Conservation (phyloP, 2,329 filamentous ascomycete genomes). For the Colletotrichum magnum region DNA sequence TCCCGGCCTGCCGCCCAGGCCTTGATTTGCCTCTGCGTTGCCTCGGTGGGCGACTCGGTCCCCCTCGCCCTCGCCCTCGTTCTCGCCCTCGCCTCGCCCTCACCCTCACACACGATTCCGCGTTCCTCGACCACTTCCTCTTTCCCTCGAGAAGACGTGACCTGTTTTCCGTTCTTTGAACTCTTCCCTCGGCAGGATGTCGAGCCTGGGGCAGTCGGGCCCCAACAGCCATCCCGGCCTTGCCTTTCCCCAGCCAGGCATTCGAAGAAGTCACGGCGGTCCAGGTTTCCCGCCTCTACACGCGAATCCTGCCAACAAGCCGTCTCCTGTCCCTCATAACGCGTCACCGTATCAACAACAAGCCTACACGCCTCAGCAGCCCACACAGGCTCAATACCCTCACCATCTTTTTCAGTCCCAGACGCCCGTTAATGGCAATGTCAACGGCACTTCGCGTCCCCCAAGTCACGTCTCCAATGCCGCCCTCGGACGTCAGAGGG, state of each 20-base stretch:
- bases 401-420: constrained; percentile 68
- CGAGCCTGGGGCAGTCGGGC: constrained; percentile 63
- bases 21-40: constrained; percentile 1
- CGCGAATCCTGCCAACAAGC: constrained; percentile 67
- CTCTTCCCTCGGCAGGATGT: constrained; percentile 53
- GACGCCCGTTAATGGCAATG: constrained; percentile 61
- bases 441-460: constrained; percentile 63
- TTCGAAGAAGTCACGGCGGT: constrained; percentile 58
- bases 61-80: constrained; percentile 11
- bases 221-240: constrained; percentile 68
- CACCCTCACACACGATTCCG: constrained; percentile 8
- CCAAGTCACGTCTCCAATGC: constrained; percentile 64
- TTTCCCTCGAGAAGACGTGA: not conserved
- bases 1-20: constrained; percentile 5
- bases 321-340: constrained; percentile 68
- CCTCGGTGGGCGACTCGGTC: constrained; percentile 27
- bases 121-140: constrained; percentile 6
- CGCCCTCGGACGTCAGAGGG: constrained; percentile 60
- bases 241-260: constrained; percentile 64
- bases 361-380: constrained; percentile 67
- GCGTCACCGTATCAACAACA: constrained; percentile 69
- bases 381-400: constrained; percentile 61
- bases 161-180: constrained; percentile 9
- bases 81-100: not conserved
- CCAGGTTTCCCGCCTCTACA: constrained; percentile 61